Base-by-base conservation (phyloP, 768 basidiomycete species). In the Pholiota microspora region DNA sequence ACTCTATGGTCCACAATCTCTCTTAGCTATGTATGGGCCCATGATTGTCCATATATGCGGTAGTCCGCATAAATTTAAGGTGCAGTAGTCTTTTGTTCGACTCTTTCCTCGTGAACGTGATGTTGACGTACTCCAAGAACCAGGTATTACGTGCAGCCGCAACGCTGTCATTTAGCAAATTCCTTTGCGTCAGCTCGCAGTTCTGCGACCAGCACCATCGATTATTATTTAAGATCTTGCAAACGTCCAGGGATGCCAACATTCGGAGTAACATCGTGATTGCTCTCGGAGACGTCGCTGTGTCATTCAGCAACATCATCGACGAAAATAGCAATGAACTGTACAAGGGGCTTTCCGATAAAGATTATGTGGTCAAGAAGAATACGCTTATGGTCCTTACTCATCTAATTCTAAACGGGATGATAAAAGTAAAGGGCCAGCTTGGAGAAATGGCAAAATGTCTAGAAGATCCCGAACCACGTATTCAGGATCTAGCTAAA, bases 401-500 rank as follows among this genome's bases (percentile, higher is more conserved):
- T 9, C 94, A 98, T 69, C 73, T 99, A 56, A 98, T 98, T 66
- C 73, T 99, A 57, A 98, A 98, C 63, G 96, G 96, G 2, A 98
- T 98, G 97, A 91, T 99, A 80, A 99, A 98, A 71, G 95, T 98
- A 62, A 98, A 99, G 72, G 97, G 97, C 1, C 96, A 99, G 67
- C 78, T 99, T 6, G 97, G 97, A 15, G 97, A 99, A 78, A 98
- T 99, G 96, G 97, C 96, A n/a, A 98, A 99, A 71, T 98, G 97
- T 67, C 73, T 98, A 6, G 94, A 98, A 72, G 96, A 98, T 69
- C 77, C 82, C 21, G 96, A 98, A 54, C 78, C 78, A 44, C 73
- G 96, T 12, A 89, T 99, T 55, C 83, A 90, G 15, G 96, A 98
- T 63, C 79, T 99, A 34, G 96, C 97, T n/a, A 96, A 94, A 70